Base-by-base conservation (phyloP, 2,329 filamentous ascomycete species). In the Rutstroemia sp. region DNA sequence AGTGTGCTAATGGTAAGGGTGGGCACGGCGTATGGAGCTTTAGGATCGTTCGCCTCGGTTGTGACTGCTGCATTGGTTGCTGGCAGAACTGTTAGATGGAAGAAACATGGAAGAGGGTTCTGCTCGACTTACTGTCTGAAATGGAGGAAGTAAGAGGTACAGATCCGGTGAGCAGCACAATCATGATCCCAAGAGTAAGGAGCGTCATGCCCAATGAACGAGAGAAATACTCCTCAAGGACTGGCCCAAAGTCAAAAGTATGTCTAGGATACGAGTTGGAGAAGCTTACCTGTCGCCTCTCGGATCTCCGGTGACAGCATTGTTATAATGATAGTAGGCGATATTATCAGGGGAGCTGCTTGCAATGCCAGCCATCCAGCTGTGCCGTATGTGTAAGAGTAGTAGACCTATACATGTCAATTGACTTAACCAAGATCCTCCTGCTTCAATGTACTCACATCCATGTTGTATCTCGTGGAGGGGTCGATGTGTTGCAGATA, bases 201-300 rank as follows among this genome's bases (percentile, higher is more conserved):
- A 86, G 73, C 5, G 78, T 70, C 50, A 87, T 72, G 57, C 82
- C 84, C 2, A 86, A 74, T 42, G 74, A 77, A 41, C 83, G 80
- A 48, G 77, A 78, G 66, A 87, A 78, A 73, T 88, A 87, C 57
- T 78, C 71, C 69, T 87, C 85, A 14, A 87, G 73, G 30, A 73
- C 82, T 58, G 25, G 8, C 7, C 21, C 44, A 5, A 57, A 58
- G 23, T 57, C 14, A 55, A 6, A 27, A 37, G 27, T 10, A 19
- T 19, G 21, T 37, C n/a, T 21, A n/a, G 7, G 17, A 12, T 34
- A 34, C 30, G 12, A 34, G 9, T 5, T 12, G 51, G 23, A 27
- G 14, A 9, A 19, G 48, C 75, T 59, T 72, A 84, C 79, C 71
- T 55, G 78, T 77, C 54, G 78, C 72, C 61, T 78, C 75, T 58